phyloP scores from a whole-genome alignment of 345 rosid species.

The Geranium rotundifolium region DNA sequence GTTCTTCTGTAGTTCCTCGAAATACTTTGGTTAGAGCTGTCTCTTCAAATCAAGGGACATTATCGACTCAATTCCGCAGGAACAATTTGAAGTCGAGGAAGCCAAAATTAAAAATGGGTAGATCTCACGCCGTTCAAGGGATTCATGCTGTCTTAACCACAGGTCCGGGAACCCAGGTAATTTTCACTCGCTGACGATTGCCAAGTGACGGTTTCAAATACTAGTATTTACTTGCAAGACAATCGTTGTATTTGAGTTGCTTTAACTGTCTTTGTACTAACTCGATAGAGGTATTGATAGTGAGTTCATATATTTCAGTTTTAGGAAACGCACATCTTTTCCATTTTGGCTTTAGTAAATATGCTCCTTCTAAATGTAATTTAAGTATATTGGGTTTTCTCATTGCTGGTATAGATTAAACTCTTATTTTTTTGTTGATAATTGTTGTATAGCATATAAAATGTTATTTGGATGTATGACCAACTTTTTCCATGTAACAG shows the following conservation, averaged over 20 bases:
- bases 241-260: too few species aligned
- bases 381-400: too few species aligned
- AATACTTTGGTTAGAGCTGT: constrained; percentile 35
- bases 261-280: too few species aligned
- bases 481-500: constrained; percentile 32
- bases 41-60: constrained; percentile 19
- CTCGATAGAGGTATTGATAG: too few species aligned
- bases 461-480: constrained; percentile 1
- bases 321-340: too few species aligned
- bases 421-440: not conserved
- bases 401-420: not conserved
- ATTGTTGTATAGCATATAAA: not conserved
- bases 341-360: too few species aligned
- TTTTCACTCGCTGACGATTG: not conserved
- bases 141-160: constrained; percentile 53
- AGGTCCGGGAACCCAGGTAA: constrained; percentile 68
- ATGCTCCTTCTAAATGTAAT: too few species aligned
- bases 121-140: constrained; percentile 22
- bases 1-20: constrained; percentile 35
- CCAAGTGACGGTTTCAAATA: not conserved
- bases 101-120: constrained; percentile 22
- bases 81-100: constrained; percentile 26
- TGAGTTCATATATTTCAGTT: too few species aligned
- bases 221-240: not conserved
- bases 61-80: constrained; percentile 37